A percentile compares a stretch with the other conserved stretches of the same genome.
phyloP scores from a whole-genome alignment of 2,329 filamentous ascomycete genomes.

The Hypoxylon sp. region DNA sequence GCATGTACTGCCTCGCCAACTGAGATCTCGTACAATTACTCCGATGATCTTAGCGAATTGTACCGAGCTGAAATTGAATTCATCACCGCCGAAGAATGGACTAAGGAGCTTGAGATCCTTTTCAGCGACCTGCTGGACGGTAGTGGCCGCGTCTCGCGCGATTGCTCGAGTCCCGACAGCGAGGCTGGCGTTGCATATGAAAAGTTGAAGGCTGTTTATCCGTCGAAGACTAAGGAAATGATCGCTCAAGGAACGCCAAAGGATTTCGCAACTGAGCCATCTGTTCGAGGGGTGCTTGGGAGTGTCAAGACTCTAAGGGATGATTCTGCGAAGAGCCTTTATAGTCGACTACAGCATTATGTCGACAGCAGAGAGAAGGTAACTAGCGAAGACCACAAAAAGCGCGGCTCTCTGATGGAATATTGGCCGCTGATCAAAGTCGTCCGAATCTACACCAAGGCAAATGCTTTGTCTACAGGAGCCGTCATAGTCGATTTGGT shows the following conservation, averaged over 20 bases:
- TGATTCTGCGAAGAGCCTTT: slow-evolving; percentile 44
- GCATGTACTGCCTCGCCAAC: slow-evolving; percentile 51
- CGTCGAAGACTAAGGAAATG: slow-evolving; percentile 50
- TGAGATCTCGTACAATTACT: slow-evolving; percentile 52
- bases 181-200: slow-evolving; percentile 51
- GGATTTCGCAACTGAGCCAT: slow-evolving; percentile 44
- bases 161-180: slow-evolving; percentile 41
- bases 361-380: slow-evolving; percentile 53
- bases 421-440: slow-evolving; percentile 48
- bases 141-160: slow-evolving; percentile 46
- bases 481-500: slow-evolving; percentile 56
- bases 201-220: slow-evolving; percentile 52
- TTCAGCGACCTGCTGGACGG: slow-evolving; percentile 47
- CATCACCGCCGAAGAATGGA: slow-evolving; percentile 48
- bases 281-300: slow-evolving; percentile 48
- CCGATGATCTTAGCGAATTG: slow-evolving; percentile 45
- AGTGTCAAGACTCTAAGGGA: slow-evolving; percentile 46
- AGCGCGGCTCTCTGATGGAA: slow-evolving; percentile 42
- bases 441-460: slow-evolving; percentile 54
- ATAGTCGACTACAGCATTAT: slow-evolving; percentile 49
- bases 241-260: slow-evolving; percentile 44
- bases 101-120: slow-evolving; percentile 46
- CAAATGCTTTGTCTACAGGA: slow-evolving; percentile 55
- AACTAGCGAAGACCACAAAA: slow-evolving; percentile 31
- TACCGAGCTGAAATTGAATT: slow-evolving; percentile 53